Evolutionary conservation across 2,329 filamentous ascomycete genomes (phyloP), one percentile per base, ranked within the genome.

Genomic region (Zymoseptoria brevis): DNA sequence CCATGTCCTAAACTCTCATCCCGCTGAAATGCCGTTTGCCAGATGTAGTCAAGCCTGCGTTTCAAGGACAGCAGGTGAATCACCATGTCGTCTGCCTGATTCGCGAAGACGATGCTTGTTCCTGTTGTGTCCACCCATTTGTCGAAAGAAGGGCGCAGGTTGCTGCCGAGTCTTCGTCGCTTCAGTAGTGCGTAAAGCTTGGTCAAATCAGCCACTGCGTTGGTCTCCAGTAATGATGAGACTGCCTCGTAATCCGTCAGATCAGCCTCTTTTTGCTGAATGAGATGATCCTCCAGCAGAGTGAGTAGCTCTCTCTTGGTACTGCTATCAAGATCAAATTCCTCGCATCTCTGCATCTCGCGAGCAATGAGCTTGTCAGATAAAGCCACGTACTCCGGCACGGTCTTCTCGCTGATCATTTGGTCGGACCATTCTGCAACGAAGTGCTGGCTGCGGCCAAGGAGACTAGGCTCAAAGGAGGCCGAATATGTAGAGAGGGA

Each of bases 71-170:
- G 79, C 4, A 99, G 78, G 35, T 89, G 84, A 4, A 90, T 76
- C 1, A 99, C 86, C 92, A 99, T 97, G 45, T 87, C 84, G 19
- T 91, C 86, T 53, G 87, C 86, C 41, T 87, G 84, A 35, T 87
- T 84, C 54, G 87, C 87, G 60, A 88, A 86, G 4, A 97, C 87
- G 59, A 99, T 93, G 1, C 74, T 75, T 0, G 86, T 83, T 0
- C 94, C 94, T 4, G 89, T 84, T 21, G 81, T 78, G 54, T 86
- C 81, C 57, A 97, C 92, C 75, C 94, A 96, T 35, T 82, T 81
- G 66, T 84, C 83, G 80, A 96, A 97, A 0, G 90, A 84, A 3
- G 78, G 71, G 65, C 85, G 87, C 49, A 99, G 76, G 61, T 84
- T 82, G 65, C 81, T 80, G 26, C 90, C 87, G 7, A 95, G 83